Evolutionary conservation across 78 protist species (phyloP), one percentile per base, ranked within the genome.

Genomic region (Acrasis kona): DNA sequence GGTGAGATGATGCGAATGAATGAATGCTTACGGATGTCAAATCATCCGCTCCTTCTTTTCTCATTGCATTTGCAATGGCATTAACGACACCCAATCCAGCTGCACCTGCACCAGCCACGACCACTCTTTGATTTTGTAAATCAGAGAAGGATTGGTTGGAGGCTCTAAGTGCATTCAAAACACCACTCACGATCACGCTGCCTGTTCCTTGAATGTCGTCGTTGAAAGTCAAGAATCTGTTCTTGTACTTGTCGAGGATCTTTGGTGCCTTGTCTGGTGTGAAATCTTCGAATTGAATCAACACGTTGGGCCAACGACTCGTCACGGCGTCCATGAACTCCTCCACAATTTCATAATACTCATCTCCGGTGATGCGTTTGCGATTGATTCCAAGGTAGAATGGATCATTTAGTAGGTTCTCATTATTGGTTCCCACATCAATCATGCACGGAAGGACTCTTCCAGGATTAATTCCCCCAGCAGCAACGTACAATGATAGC

Each of bases 171-270:
- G 71, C 71, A 19, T 19, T 30, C 28, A 31, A 19, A 19, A 67
- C 19, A 19, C 19, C 19, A 19, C n/a, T 19, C 12, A 19, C n/a
- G 65, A 19, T 67, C 19, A 67, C 19, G 4, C 41, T 57, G 28
- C 67, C 84, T 30, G 81, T 88, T 58, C 95, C 97, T 78, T 97
- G 98, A 40, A 93, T 96, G 78, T 93, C 99, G 69, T 96, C 99
- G 75, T 96, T 96, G 93, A 96, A 96, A 78, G 89, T 86, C n/a
- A 81, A 69, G 70, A 70, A 42, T 37, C 69, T 5, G 34, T 84
- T 58, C 29, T 92, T 70, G 76, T 87, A 93, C 30, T 57, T 64
- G 19, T 83, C 86, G 29, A 96, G 89, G 3, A 96, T 72, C 10
- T 37, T 42, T 71, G 86, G 91, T 6, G 91, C 86, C 66, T 82